Evolutionary conservation across 2,329 filamentous ascomycete species (phyloP), one percentile per base, ranked within the genome.

Genomic region (Cryphonectria parasitica): DNA sequence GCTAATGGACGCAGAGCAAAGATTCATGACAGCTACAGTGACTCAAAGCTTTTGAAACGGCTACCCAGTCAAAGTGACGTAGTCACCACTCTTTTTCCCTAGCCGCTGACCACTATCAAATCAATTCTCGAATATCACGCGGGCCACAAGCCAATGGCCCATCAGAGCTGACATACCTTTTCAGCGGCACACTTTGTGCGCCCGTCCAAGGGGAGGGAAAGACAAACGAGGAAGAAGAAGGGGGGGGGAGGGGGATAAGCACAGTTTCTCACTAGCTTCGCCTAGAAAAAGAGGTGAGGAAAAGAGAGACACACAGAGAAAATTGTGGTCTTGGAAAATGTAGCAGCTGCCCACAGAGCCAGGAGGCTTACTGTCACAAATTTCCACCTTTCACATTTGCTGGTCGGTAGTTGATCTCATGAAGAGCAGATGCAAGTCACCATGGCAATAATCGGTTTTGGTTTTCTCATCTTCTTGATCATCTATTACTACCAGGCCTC

Each of bases 111-210:
- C 17, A n/a, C 22, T 49, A 1, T 49, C 22, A 8, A 45, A 31
- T 31, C 28, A 34, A 13, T 8, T 58, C 28, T 31, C 25, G 15
- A 19, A 17, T 22, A 58, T 19, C 25, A 31, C 15, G 19, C 25
- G 28, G 54, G 25, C 11, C 25, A 49, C 45, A n/a, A 7, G 45
- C 22, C 22, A n/a, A n/a, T 7, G 3, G 45, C 25, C 28, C 41
- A 49, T 45, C 19, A 34, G 43, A 28, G 60, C 65, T 67, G 52
- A 61, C 65, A 61, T 67, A 54, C 65, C 28, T 67, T 45, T 49
- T 25, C 39, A 61, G 39, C 31, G 54, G 49, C 49, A 60, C 65
- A 61, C 65, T 15, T 34, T 22, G 65, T 67, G 28, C 54, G 39
- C 34, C 52, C 52, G 43, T 56, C 43, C 49, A 61, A 56, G 41